These are phyloP conservation scores for Fusarium brachygibbosum DNA, from an alignment of 2,329 filamentous ascomycete species.

Conservation along the genomic window DNA sequence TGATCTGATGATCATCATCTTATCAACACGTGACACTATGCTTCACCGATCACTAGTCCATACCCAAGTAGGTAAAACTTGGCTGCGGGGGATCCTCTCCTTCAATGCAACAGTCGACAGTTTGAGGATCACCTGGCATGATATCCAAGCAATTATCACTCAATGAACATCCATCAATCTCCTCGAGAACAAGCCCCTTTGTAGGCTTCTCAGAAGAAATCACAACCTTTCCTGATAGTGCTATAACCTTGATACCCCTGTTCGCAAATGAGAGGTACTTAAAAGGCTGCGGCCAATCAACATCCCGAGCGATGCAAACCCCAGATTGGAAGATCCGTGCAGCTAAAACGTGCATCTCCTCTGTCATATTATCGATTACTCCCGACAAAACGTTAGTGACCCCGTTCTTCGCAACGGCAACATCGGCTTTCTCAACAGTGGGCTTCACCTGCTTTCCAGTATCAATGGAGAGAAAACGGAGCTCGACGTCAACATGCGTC, in stretches of 20 bases:
- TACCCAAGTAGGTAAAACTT: background rate
- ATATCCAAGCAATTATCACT: slow-evolving; percentile 72
- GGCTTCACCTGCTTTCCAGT: background rate
- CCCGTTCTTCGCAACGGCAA: background rate
- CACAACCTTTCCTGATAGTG: slow-evolving; percentile 45
- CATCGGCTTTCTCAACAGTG: background rate
- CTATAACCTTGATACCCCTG: slow-evolving; percentile 54
- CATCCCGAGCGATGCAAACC: slow-evolving; percentile 50
- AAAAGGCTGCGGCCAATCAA: slow-evolving; percentile 72
- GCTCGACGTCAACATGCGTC: background rate
- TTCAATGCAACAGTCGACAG: background rate
- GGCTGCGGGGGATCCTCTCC: no score
- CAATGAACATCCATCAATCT: slow-evolving; percentile 59
- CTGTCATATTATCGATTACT: background rate
- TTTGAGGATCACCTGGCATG: slow-evolving; percentile 59
- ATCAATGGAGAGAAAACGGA: background rate
- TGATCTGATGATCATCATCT: no score
- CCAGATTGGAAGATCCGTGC: background rate
- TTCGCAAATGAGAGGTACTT: slow-evolving; percentile 69
- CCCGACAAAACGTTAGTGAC: background rate
- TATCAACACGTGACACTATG: no score
- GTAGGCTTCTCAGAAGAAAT: slow-evolving; percentile 61
- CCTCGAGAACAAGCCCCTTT: slow-evolving; percentile 69
- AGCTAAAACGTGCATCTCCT: background rate
- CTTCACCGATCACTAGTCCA: background rate